These are phyloP conservation scores for Penicillium nucicola DNA, from an alignment of 495 filamentous ascomycete species.

Conservation along the genomic window DNA sequence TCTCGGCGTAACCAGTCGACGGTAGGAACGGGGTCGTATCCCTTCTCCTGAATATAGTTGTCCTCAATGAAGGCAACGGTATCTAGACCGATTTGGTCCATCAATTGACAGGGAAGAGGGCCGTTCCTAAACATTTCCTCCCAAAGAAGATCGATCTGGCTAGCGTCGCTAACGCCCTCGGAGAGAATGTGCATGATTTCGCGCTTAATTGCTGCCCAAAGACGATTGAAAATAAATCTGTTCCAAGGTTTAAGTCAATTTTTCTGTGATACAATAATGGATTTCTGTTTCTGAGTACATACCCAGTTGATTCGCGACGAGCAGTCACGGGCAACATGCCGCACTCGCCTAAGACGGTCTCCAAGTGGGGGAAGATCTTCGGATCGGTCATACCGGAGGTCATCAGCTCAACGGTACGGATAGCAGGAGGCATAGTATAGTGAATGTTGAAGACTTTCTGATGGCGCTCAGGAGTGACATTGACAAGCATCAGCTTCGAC, in stretches of 20 bases:
- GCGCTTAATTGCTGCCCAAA: conserved; percentile 57
- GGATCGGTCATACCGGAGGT: no score
- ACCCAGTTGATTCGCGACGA: conserved; percentile 48
- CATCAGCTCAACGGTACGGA: conserved; percentile 54
- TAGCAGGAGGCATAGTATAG: conserved; percentile 51
- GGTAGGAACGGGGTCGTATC: conserved; percentile 17
- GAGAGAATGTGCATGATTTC: conserved; percentile 48
- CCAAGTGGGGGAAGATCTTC: no score
- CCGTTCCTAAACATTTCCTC: conserved; percentile 29
- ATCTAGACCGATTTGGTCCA: conserved; percentile 33
- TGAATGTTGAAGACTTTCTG: no score
- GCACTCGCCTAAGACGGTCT: no score
- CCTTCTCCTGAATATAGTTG: conserved; percentile 36
- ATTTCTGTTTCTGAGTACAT: no score
- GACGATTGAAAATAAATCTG: conserved; percentile 54
- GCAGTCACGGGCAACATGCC: conserved; percentile 35
- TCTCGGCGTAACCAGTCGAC: conserved; percentile 32
- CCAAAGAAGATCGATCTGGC: conserved; percentile 45
- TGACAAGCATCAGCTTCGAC: conserved; percentile 28
- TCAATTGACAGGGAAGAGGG: conserved; percentile 24
- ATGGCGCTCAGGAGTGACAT: no score
- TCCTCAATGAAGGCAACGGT: conserved; percentile 41
- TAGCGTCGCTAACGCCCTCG: conserved; percentile 45
- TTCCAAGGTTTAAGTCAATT: no score
- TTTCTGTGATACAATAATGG: no score